phyloP scores from a whole-genome alignment of 192 early-diverging fungal genomes.

The Dimargaris verticillata region DNA sequence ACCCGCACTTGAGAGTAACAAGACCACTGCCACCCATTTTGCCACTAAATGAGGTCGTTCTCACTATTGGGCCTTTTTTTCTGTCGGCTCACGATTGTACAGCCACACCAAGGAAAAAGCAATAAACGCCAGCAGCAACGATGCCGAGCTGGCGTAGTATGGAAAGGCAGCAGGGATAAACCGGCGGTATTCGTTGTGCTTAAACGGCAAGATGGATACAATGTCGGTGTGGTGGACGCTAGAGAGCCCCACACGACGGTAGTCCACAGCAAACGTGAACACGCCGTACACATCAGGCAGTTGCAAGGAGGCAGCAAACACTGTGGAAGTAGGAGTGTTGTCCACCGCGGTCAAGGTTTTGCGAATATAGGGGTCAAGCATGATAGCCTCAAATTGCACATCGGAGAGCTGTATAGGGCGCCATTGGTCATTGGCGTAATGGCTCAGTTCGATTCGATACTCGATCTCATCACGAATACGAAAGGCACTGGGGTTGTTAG shows the following conservation, averaged over 20 bases:
- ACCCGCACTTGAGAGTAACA: too few species aligned
- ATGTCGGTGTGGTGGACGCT: constrained; percentile 56
- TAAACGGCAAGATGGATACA: constrained; percentile 74
- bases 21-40: too few species aligned
- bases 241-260: constrained; percentile 68
- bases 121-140: constrained; percentile 74
- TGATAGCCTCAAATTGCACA: constrained; percentile 83
- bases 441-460: constrained; percentile 65
- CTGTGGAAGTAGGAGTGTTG: constrained; percentile 13
- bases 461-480: constrained; percentile 86
- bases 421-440: constrained; percentile 67
- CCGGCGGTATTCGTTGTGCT: constrained; percentile 92
- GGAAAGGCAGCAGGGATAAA: constrained; percentile 86
- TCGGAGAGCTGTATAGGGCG: constrained; percentile 61
- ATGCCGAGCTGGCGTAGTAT: constrained; percentile 75
- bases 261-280: constrained; percentile 90
- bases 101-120: constrained; percentile 68
- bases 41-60: too few species aligned
- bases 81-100: constrained; percentile 28
- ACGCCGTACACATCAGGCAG: constrained; percentile 95
- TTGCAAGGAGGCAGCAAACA: constrained; percentile 33
- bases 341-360: constrained; percentile 34
- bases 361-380: constrained; percentile 95
- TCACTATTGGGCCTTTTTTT: not conserved
- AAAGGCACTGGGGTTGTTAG: constrained; percentile 32